Percentiles rank a stretch among this genome's conserved stretches.
Evolutionary conservation across 805 yeast species (phyloP).

Genomic region (Schwanniomyces vanrijiae): DNA sequence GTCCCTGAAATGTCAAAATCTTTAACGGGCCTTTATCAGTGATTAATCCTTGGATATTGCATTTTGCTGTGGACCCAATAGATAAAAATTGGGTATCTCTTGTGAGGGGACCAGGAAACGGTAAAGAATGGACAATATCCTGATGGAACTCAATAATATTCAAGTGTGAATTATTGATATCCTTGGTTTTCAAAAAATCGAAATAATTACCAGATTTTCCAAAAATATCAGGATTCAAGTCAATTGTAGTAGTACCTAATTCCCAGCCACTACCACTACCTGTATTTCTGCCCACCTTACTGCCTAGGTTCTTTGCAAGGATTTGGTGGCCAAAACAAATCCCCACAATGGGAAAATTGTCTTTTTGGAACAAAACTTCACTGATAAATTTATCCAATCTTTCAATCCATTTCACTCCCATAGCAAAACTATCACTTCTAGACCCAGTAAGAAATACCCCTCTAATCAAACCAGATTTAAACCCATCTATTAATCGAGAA

Average conservation of each 20-base stretch:
- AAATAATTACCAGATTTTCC: constrained; percentile 25
- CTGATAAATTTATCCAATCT: constrained; percentile 35
- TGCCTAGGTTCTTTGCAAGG: constrained; percentile 64
- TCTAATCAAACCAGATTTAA: constrained; percentile 25
- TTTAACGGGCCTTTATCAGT: constrained; percentile 42
- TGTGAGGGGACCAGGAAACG: constrained; percentile 29
- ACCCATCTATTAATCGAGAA: constrained; percentile 18
- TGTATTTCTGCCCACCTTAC: constrained; percentile 53
- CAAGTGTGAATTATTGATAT: constrained; percentile 37
- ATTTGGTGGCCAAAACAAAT: constrained; percentile 90
- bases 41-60: constrained; percentile 67
- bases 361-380: constrained; percentile 11
- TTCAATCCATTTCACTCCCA: constrained; percentile 41
- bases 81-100: constrained; percentile 26
- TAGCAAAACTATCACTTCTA: constrained; percentile 44
- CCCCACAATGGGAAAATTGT: constrained; percentile 52
- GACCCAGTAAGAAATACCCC: constrained; percentile 58
- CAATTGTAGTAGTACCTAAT: constrained; percentile 55
- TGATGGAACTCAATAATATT: constrained; percentile 39
- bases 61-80: constrained; percentile 55
- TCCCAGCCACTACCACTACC: constrained; percentile 68
- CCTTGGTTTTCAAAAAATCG: constrained; percentile 21
- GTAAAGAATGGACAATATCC: constrained; percentile 40
- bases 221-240: constrained; percentile 42
- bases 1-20: constrained; percentile 80